Conservation (phyloP, 2,329 filamentous ascomycete genomes). For the Zymoseptoria passerinii region DNA sequence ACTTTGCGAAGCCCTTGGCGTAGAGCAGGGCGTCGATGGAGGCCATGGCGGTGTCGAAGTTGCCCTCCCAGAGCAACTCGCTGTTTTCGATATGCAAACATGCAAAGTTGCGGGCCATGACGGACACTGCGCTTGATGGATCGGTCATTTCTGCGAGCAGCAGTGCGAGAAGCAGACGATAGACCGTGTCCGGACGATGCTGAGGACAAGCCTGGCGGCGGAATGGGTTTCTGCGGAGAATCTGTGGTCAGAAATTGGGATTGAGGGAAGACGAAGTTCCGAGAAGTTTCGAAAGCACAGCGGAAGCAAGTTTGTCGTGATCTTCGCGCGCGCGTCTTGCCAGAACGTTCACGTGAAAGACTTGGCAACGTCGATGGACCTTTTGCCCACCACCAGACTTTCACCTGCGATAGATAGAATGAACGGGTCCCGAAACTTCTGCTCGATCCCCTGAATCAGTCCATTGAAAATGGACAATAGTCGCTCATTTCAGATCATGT, state of each 20-base stretch:
- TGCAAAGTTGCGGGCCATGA: not conserved
- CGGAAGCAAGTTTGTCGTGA: not conserved
- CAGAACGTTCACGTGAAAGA: not conserved
- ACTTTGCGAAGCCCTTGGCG: not conserved
- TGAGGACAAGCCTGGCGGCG: not conserved
- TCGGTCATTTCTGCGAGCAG: not conserved
- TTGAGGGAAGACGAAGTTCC: not conserved
- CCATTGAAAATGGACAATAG: no score
- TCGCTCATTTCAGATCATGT: no score
- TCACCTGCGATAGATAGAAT: no score
- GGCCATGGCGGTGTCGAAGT: not conserved
- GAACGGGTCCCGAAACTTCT: no score
- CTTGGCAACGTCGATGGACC: not conserved
- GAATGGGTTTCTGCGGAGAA: not conserved
- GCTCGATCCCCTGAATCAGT: no score
- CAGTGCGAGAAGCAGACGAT: not conserved
- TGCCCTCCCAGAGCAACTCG: not conserved
- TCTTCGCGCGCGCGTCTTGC: not conserved
- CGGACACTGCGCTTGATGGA: not conserved
- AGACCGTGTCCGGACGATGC: not conserved
- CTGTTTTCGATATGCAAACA: not conserved
- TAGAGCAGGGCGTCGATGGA: not conserved
- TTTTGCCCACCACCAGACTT: no score
- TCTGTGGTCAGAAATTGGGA: not conserved
- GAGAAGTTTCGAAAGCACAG: not conserved